Evolutionary conservation across 2,329 filamentous ascomycete species (phyloP).

Genomic region (Claviceps digitariae): DNA sequence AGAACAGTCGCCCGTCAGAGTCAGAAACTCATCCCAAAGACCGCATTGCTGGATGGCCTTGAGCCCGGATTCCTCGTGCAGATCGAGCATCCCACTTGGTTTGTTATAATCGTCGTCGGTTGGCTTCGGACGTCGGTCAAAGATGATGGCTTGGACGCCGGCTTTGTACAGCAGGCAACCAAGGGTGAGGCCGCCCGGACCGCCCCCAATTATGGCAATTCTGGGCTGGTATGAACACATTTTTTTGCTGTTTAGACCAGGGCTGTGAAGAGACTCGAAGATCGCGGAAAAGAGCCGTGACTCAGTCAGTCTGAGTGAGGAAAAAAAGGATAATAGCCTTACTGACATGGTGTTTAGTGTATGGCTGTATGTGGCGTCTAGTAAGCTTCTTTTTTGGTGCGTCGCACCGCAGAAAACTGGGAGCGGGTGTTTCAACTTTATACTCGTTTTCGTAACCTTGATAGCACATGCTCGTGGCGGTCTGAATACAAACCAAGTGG

Average conservation of each 20-base stretch:
- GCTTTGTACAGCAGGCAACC: conserved; percentile 29
- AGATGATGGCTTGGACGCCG: conserved; percentile 20
- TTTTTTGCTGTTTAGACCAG: no score
- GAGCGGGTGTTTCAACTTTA: not conserved
- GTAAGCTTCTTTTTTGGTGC: not conserved
- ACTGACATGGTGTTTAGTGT: not conserved
- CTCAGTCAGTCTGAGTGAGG: no score
- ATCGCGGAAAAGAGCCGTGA: no score
- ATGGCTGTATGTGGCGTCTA: no score
- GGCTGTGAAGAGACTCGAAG: no score
- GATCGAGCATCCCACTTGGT: conserved; percentile 31
- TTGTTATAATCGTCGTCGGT: conserved; percentile 12
- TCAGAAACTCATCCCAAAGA: conserved; percentile 28
- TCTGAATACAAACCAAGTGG: not conserved
- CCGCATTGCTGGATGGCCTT: conserved; percentile 29
- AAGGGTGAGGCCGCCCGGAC: conserved; percentile 33
- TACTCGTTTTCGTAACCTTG: not conserved
- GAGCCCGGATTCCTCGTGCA: conserved; percentile 32
- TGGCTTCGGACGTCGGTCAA: conserved; percentile 19
- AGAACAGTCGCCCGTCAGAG: conserved; percentile 19
- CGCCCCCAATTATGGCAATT: conserved; percentile 33
- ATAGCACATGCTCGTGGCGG: not conserved
- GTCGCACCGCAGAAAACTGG: not conserved
- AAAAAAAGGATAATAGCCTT: not conserved
- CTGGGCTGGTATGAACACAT: conserved; percentile 1